Evolutionary conservation across 2,329 filamentous ascomycete genomes (phyloP).

Genomic region (Hypomyces rosellus): DNA sequence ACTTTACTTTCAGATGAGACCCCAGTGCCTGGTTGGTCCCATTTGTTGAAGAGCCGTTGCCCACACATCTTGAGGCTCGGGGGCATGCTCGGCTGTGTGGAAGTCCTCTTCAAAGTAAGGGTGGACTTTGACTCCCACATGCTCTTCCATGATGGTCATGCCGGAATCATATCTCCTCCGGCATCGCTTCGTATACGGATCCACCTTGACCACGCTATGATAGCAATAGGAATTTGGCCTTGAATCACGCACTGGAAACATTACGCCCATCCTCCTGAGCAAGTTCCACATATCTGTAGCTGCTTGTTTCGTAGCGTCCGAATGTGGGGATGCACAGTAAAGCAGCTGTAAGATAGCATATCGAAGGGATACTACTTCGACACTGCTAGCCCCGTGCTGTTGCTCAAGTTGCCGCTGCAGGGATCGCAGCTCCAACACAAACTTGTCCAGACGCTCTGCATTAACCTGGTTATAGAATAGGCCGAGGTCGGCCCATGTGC

Average conservation of each 20-base stretch:
- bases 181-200: conserved; percentile 39
- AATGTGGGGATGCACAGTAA: conserved; percentile 28
- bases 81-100: conserved; percentile 33
- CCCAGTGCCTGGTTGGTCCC: conserved; percentile 22
- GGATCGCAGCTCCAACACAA: conserved; percentile 31
- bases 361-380: conserved; percentile 33
- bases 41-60: conserved; percentile 28
- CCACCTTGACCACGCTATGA: conserved; percentile 37
- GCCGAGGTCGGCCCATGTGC: conserved; percentile 37
- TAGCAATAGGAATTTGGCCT: conserved; percentile 36
- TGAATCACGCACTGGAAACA: conserved; percentile 31
- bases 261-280: conserved; percentile 28
- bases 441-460: conserved; percentile 30
- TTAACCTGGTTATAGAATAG: conserved; percentile 34
- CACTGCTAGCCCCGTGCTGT: conserved; percentile 24
- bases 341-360: conserved; percentile 36
- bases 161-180: conserved; percentile 34
- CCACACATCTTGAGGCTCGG: conserved; percentile 32
- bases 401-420: conserved; percentile 32
- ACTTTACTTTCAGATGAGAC: conserved; percentile 23
- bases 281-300: conserved; percentile 33
- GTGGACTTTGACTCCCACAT: conserved; percentile 31
- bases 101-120: conserved; percentile 41
- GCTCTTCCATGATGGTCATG: conserved; percentile 31
- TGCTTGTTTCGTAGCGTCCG: conserved; percentile 29